Percentiles rank a stretch among this genome's conserved stretches.
Evolutionary conservation across 2,329 filamentous ascomycete species (phyloP).

Genomic region (Alternaria conjuncta): DNA sequence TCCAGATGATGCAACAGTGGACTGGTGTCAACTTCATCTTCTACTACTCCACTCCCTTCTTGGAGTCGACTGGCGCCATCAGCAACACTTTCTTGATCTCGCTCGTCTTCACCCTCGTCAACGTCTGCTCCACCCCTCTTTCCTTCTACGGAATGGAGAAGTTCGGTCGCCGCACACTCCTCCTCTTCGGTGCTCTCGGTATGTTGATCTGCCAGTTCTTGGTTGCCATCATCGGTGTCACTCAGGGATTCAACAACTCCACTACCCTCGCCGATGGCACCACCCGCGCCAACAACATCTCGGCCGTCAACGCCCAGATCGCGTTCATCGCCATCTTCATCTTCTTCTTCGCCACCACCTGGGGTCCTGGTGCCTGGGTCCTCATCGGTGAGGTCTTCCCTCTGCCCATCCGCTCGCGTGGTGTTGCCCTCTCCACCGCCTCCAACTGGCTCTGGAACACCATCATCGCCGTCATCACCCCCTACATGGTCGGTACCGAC

Average conservation of each 20-base stretch:
- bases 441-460: conserved; percentile 74
- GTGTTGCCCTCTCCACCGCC: conserved; percentile 84
- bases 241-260: conserved; percentile 19
- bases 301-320: conserved; percentile 66
- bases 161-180: conserved; percentile 79
- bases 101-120: conserved; percentile 86
- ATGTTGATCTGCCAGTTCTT: conserved; percentile 91
- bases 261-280: background rate
- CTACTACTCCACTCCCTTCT: conserved; percentile 76
- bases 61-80: conserved; percentile 74
- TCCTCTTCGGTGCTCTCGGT: conserved; percentile 78
- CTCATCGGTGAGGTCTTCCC: conserved; percentile 89
- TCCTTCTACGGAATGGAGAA: conserved; percentile 88
- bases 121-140: conserved; percentile 82
- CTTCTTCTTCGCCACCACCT: conserved; percentile 77
- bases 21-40: conserved; percentile 83
- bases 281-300: background rate
- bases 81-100: conserved; percentile 80
- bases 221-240: conserved; percentile 71
- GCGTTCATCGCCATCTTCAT: conserved; percentile 92
- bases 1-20: conserved; percentile 63
- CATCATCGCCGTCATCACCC: conserved; percentile 59
- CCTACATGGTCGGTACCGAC: conserved; percentile 71
- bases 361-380: conserved; percentile 26
- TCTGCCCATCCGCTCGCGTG: conserved; percentile 51